Base-by-base conservation (phyloP, 208 protist species). In the Crithidia mellificae region DNA sequence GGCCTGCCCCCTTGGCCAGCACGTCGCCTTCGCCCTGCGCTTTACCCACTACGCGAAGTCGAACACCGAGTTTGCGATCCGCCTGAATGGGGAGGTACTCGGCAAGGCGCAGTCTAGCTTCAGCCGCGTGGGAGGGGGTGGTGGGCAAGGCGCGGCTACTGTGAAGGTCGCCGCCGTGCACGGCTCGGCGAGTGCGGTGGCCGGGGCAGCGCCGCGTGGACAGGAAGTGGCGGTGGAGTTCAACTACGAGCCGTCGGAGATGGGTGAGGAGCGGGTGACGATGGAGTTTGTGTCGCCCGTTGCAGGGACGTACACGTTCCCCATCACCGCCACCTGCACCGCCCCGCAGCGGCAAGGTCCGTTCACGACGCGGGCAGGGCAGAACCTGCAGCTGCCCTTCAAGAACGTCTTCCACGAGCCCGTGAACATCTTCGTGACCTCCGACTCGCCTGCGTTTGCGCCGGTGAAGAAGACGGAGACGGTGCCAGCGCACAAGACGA, bases 261-360 rank as follows among this genome's bases (percentile, higher is more conserved):
- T 98, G 0, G 97, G 98, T 17, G 86, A 81, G 46, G 57, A 67
- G 36, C 81, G 72, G 43, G 93, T 89, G 47, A 84, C 80, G 41
- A 91, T 98, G 39, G 82, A 90, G 64, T 72, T 98, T 7, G 66
- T 74, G 22, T 98, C 93, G 5, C 49, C 87, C 2, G 61, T 75
- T 12, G 98, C 87, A 1, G 98, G 98, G 22, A 84, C 88, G 46
- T 98, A 98, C 84, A 75, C 65, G 22, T 98, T 98, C 68, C 80
- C 88, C 19, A 85, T 99, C 51, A 52, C 91, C 27, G 95, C 94
- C 3, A 79, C 73, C 17, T 98, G 97, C 67, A 74, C 87, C 14
- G 74, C 80, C 27, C 96, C 98, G 15, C 75, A 95, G 78, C 94
- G 93, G 22, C 96, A 98, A 70, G 98, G 98, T 0, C 98, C 98